Conservation (phyloP, 2,329 filamentous ascomycete species). For the Colletotrichum nymphaeae region DNA sequence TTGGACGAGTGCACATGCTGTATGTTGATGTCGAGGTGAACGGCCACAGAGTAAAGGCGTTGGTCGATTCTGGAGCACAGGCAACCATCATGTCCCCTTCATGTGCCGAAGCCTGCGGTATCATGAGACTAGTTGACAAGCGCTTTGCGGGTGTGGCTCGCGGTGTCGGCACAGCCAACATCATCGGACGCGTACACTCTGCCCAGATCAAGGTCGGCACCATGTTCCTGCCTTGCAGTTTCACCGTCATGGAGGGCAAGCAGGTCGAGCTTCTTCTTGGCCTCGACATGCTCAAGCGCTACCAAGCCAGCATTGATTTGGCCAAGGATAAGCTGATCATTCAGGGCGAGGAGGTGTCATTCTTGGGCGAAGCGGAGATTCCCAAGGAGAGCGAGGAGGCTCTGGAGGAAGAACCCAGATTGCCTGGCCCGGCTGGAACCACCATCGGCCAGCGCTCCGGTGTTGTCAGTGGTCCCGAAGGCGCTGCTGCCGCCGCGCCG, state of each 20-base stretch:
- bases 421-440: slow-evolving; percentile 88
- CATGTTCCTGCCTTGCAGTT: slow-evolving; percentile 90
- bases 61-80: slow-evolving; percentile 97
- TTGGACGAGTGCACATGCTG: slow-evolving; percentile 94
- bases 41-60: slow-evolving; percentile 89
- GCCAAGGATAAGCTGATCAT: slow-evolving; percentile 87
- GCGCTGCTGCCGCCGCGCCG: slow-evolving; percentile 40
- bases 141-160: slow-evolving; percentile 92
- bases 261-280: slow-evolving; percentile 93
- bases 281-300: slow-evolving; percentile 95
- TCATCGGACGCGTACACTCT: slow-evolving; percentile 94
- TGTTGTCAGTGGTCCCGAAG: slow-evolving; percentile 71
- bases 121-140: slow-evolving; percentile 94
- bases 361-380: slow-evolving; percentile 92
- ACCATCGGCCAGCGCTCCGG: slow-evolving; percentile 87
- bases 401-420: slow-evolving; percentile 81
- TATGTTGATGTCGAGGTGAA: slow-evolving; percentile 98
- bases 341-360: slow-evolving; percentile 87
- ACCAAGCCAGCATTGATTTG: slow-evolving; percentile 93
- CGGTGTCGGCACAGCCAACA: slow-evolving; percentile 93
- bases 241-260: slow-evolving; percentile 99
- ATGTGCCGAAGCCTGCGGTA: slow-evolving; percentile 91
- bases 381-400: slow-evolving; percentile 84
- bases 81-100: slow-evolving; percentile 98
- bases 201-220: slow-evolving; percentile 94